Percentiles rank a stretch among this genome's conserved stretches.
Evolutionary conservation across 495 filamentous ascomycete genomes (phyloP).

Genomic region (Bacidia rubella): DNA sequence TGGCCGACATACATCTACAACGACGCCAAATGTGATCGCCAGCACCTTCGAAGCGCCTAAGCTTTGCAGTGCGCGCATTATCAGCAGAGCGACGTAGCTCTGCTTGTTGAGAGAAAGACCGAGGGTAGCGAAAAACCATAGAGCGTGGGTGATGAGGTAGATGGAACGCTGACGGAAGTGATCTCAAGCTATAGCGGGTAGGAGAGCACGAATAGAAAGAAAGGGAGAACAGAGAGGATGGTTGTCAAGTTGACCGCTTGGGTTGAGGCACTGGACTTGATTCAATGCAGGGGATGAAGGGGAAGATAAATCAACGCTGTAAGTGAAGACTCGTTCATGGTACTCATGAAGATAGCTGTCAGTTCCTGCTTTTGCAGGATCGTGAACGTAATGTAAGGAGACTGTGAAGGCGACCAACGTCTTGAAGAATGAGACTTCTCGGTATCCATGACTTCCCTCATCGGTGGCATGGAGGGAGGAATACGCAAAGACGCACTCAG

Average conservation of each 20-base stretch:
- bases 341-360: conserved; percentile 11
- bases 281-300: conserved; percentile 16
- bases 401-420: no score
- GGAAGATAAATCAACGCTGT: conserved; percentile 27
- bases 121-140: conserved; percentile 25
- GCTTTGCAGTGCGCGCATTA: conserved; percentile 27
- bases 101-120: conserved; percentile 23
- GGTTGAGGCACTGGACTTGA: conserved; percentile 14
- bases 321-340: conserved; percentile 19
- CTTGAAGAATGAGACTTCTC: no score
- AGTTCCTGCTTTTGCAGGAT: conserved; percentile 4
- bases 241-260: conserved; percentile 27
- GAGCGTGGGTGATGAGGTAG: conserved; percentile 21
- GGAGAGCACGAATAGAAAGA: conserved; percentile 25
- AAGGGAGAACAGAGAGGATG: conserved; percentile 24
- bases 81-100: conserved; percentile 23
- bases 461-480: no score
- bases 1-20: conserved; percentile 23
- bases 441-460: no score
- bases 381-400: conserved; percentile 14
- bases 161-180: conserved; percentile 25
- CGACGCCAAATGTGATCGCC: conserved; percentile 22
- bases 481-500: no score
- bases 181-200: conserved; percentile 29
- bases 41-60: conserved; percentile 24